Evolutionary conservation across 2,329 filamentous ascomycete genomes (phyloP), one percentile per base, ranked within the genome.

Genomic region (Aspergillus neotritici): DNA sequence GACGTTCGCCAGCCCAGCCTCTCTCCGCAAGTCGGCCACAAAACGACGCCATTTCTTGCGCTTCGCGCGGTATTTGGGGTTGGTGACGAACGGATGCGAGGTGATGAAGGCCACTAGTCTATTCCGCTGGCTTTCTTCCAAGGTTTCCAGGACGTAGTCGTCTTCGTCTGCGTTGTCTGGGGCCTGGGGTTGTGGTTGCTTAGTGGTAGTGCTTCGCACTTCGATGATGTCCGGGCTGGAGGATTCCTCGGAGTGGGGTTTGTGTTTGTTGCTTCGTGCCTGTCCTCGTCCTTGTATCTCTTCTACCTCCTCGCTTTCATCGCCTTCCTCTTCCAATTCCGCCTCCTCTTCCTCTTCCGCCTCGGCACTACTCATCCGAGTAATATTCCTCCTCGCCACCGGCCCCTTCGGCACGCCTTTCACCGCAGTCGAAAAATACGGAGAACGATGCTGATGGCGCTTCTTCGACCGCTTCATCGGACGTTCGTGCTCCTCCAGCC

Each of bases 11-110:
- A 40, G 31, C 2, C 14, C 6, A 7, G 56, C 55, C 32, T 53
- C 37, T 2, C 31, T 30, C 7, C 47, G 46, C 4, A 63, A n/a
- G 13, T 60, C 49, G 0, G 13, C 13, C 5, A 47, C 37, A 11
- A 62, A 64, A 5, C 35, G 43, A 5, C 40, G 40, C 13, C 57
- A 46, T 12, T 40, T 48, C n/a, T 51, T 52, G 4, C 45, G 48
- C 6, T 17, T 14, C 1, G 56, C 53, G 7, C 54, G 50, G 25
- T 52, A 49, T n/a, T 42, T 39, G 4, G 32, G 32, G 12, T 42
- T 31, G 2, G 33, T 30, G 46, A 59, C 46, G 32, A 61, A 58
- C 3, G 47, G 34, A 31, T 59, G 53, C 3, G 14, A 34, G 9
- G 14, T 39, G 32, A 61, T 49, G 13, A 49, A 56, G 4, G 37